phyloP scores from a whole-genome alignment of 768 basidiomycete species.

The Favolaschia claudopus region DNA sequence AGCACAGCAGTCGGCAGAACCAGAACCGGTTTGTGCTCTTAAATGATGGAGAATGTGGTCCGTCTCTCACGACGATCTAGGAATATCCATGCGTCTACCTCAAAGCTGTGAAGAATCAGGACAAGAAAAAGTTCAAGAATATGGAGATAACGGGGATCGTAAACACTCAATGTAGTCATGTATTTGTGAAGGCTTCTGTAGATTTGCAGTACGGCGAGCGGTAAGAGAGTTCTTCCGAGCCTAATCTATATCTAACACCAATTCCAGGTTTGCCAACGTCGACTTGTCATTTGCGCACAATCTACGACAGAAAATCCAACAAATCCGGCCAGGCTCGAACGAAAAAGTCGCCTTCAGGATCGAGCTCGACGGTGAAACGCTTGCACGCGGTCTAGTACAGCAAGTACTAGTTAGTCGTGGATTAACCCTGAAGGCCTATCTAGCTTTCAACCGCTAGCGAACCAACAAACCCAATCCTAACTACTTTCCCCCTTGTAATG shows the following conservation, averaged over 20 bases:
- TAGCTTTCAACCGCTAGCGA: too few relatives aligned
- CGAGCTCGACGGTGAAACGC: too few relatives aligned
- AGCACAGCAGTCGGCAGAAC: too few relatives aligned
- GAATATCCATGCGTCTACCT: constrained; percentile 32
- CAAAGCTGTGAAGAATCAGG: constrained; percentile 34
- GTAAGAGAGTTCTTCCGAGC: neutral
- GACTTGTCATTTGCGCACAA: constrained; percentile 14
- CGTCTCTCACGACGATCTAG: constrained; percentile 1
- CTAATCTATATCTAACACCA: too few relatives aligned
- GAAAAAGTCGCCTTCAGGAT: too few relatives aligned
- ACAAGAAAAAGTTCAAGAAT: constrained; percentile 38
- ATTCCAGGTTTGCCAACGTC: constrained; percentile 21
- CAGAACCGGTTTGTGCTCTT: neutral
- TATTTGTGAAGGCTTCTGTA: constrained; percentile 19
- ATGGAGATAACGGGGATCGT: constrained; percentile 34
- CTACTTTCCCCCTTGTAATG: too few relatives aligned
- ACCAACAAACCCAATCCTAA: too few relatives aligned
- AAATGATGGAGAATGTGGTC: neutral
- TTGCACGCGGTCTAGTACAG: too few relatives aligned
- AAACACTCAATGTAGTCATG: constrained; percentile 35
- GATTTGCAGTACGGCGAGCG: constrained; percentile 27
- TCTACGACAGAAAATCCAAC: constrained; percentile 14
- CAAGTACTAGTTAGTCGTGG: too few relatives aligned
- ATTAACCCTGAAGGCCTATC: too few relatives aligned
- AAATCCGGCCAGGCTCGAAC: too few relatives aligned